These are phyloP conservation scores for Malassezia pachydermatis DNA, from an alignment of 1,284 basidiomycete species.

Conservation along the genomic window DNA sequence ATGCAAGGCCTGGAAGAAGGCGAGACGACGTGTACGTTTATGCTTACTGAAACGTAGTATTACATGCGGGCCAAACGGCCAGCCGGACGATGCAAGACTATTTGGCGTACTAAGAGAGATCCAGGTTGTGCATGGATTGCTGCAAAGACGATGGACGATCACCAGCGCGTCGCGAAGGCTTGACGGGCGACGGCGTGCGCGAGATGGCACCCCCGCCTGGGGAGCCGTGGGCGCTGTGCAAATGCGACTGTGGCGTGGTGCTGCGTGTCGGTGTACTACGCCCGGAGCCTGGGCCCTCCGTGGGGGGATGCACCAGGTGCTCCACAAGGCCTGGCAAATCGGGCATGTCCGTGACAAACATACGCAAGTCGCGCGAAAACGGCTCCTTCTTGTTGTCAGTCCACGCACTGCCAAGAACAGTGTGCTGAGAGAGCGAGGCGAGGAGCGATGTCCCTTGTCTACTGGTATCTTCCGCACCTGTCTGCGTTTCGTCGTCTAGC, in stretches of 20 bases:
- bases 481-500: slow-evolving; percentile 20
- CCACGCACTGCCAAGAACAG: not conserved
- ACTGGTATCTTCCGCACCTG: slow-evolving; percentile 11
- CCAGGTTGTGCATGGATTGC: not conserved
- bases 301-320: slow-evolving; percentile 5
- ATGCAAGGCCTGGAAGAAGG: slow-evolving; percentile 17
- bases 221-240: not conserved
- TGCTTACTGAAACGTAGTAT: slow-evolving; percentile 1
- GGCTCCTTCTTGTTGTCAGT: not conserved
- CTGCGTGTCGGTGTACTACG: slow-evolving; percentile 3
- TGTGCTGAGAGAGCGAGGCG: slow-evolving; percentile 2
- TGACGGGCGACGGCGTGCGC: slow-evolving; percentile 11
- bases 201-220: not conserved
- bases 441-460: slow-evolving; percentile 8
- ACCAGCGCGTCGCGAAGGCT: not conserved
- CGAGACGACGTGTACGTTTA: slow-evolving; percentile 6
- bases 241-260: not conserved
- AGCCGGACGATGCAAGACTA: slow-evolving; percentile 17
- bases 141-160: slow-evolving; percentile 2
- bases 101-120: slow-evolving; percentile 9
- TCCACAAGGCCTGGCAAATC: slow-evolving; percentile 1
- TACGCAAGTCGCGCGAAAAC: not conserved
- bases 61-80: slow-evolving; percentile 4
- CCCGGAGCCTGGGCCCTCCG: not conserved
- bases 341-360: slow-evolving; percentile 14